These are phyloP conservation scores for Cyclotella kingstonii DNA, from an alignment of 108 stramenopile genomes.

Conservation along the genomic window DNA sequence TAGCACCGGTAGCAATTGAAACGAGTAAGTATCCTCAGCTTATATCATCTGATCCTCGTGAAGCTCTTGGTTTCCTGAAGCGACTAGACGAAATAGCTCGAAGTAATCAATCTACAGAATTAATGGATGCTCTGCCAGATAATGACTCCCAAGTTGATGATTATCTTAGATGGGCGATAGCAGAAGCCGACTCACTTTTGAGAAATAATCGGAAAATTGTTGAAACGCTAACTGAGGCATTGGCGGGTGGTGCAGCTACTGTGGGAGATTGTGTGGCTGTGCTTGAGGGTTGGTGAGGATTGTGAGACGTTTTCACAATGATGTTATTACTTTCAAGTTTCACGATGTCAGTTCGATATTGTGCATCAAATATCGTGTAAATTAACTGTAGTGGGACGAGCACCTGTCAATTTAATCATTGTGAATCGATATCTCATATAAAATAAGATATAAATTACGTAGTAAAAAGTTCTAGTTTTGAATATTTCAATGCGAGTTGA, in stretches of 20 bases:
- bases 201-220: slow-evolving; percentile 57
- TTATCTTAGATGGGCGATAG: slow-evolving; percentile 79
- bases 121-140: slow-evolving; percentile 33
- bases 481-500: no score
- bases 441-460: no score
- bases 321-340: no score
- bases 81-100: slow-evolving; percentile 56
- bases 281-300: slow-evolving; percentile 84
- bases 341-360: no score
- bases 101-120: slow-evolving; percentile 31
- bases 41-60: slow-evolving; percentile 87
- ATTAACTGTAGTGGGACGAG: no score
- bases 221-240: slow-evolving; percentile 63
- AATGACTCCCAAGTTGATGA: slow-evolving; percentile 53
- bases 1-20: slow-evolving; percentile 94
- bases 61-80: slow-evolving; percentile 76
- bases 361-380: no score
- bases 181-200: slow-evolving; percentile 75
- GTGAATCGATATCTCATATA: no score
- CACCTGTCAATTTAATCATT: no score
- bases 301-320: no score
- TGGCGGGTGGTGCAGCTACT: slow-evolving; percentile 81
- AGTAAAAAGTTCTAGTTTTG: no score
- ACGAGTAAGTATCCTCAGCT: slow-evolving; percentile 72
- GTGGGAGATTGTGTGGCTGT: slow-evolving; percentile 89